phyloP scores from a whole-genome alignment of 1,139 yeast genomes.

The Hemisphaericaspora xylanilytica region DNA sequence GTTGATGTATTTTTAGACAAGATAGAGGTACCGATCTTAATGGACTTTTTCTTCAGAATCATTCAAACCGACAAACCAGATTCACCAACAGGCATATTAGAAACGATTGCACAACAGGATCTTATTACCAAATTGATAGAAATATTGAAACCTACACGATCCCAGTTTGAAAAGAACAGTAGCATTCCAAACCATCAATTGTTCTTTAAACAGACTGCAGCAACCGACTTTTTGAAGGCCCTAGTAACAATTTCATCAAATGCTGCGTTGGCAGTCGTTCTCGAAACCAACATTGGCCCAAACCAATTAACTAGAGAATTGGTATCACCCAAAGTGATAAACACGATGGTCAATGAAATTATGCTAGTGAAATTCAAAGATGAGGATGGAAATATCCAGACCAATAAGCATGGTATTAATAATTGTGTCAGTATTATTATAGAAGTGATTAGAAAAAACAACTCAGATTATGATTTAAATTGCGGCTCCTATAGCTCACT shows the following conservation, averaged over 20 bases:
- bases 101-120: conserved; percentile 48
- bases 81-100: conserved; percentile 61
- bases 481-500: conserved; percentile 41
- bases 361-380: conserved; percentile 26
- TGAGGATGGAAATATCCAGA: conserved; percentile 17
- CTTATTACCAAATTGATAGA: conserved; percentile 53
- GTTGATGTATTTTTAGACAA: conserved; percentile 56
- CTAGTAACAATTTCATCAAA: conserved; percentile 89
- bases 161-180: conserved; percentile 26
- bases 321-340: conserved; percentile 37
- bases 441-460: conserved; percentile 46
- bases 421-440: conserved; percentile 49
- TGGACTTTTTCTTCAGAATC: conserved; percentile 55
- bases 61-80: conserved; percentile 67
- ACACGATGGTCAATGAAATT: conserved; percentile 40
- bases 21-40: conserved; percentile 56
- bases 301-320: conserved; percentile 46
- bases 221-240: conserved; percentile 93
- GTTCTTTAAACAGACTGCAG: conserved; percentile 82
- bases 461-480: conserved; percentile 47
- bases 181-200: conserved; percentile 31
- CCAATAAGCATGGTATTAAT: conserved; percentile 47
- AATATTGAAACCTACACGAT: conserved; percentile 45
- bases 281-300: conserved; percentile 50
- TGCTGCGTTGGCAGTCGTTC: conserved; percentile 45